Conservation (phyloP, 805 yeast species). For the Scheffersomyces coipomensis region DNA sequence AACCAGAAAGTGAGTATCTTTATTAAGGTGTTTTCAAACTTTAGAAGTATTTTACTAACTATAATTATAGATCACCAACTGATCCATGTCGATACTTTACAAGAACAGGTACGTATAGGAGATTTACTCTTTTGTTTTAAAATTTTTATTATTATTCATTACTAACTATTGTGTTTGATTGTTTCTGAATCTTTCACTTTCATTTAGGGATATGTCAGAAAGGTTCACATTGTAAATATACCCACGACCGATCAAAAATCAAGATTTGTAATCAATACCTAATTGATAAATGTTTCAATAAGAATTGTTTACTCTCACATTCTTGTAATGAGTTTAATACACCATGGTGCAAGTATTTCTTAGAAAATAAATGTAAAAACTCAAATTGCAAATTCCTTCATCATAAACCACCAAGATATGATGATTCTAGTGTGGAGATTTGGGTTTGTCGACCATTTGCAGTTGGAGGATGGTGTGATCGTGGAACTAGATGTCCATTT, state of each 20-base stretch:
- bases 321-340: constrained; percentile 57
- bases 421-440: constrained; percentile 35
- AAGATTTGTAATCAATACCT: constrained; percentile 55
- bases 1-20: constrained; percentile 3
- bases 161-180: constrained; percentile 7
- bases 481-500: constrained; percentile 57
- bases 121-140: not conserved
- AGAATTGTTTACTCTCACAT: constrained; percentile 58
- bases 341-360: constrained; percentile 29
- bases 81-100: constrained; percentile 34
- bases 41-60: too few species aligned
- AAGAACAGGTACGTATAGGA: constrained; percentile 33
- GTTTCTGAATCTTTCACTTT: constrained; percentile 19
- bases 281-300: constrained; percentile 45
- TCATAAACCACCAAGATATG: constrained; percentile 47
- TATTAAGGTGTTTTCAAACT: too few species aligned
- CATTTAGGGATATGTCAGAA: constrained; percentile 51
- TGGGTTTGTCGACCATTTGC: constrained; percentile 67
- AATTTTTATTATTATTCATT: not conserved
- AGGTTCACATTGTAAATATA: constrained; percentile 50
- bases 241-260: constrained; percentile 50
- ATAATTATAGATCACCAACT: not conserved
- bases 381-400: constrained; percentile 56
- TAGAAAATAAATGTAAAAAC: constrained; percentile 26
- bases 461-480: constrained; percentile 63